Percentiles rank a stretch among this genome's conserved stretches.
These are phyloP conservation scores for Moricandia arvensis DNA, from an alignment of 345 rosid genomes.

Conservation along the genomic window DNA sequence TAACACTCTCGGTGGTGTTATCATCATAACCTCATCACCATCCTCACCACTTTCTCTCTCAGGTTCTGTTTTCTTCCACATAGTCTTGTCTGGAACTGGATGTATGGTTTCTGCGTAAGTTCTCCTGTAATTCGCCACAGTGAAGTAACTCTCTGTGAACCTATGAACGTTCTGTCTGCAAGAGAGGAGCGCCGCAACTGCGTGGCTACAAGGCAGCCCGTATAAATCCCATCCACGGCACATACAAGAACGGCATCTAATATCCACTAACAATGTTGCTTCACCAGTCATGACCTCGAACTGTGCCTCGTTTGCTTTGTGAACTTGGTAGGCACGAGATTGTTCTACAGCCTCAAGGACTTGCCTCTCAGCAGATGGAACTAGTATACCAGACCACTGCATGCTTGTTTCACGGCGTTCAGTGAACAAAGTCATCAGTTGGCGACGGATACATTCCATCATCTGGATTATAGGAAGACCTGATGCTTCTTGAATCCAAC, in stretches of 20 bases:
- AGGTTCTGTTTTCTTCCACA: conserved; percentile 69
- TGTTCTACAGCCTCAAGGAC: conserved; percentile 71
- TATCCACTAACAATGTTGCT: conserved; percentile 62
- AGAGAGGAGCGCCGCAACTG: conserved; percentile 91
- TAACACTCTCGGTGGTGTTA: conserved; percentile 73
- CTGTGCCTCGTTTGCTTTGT: conserved; percentile 68
- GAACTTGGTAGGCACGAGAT: conserved; percentile 62
- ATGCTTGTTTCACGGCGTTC: conserved; percentile 79
- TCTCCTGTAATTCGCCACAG: conserved; percentile 83
- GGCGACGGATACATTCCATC: conserved; percentile 91
- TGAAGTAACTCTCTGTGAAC: conserved; percentile 84
- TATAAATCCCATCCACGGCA: conserved; percentile 93
- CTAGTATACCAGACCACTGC: conserved; percentile 84
- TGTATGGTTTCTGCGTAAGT: conserved; percentile 90
- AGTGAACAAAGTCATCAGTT: conserved; percentile 84
- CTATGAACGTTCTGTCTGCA: conserved; percentile 89
- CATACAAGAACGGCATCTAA: conserved; percentile 62
- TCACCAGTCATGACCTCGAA: conserved; percentile 70
- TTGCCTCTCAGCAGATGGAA: conserved; percentile 80
- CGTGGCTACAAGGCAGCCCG: conserved; percentile 96
- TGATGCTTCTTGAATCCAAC: conserved; percentile 82
- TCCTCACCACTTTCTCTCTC: conserved; percentile 42
- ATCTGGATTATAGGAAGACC: conserved; percentile 91
- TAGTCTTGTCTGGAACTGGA: conserved; percentile 84
- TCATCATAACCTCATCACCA: conserved; percentile 47